Evolutionary conservation across 164 flowering plant species (phyloP).

Genomic region (Magnolia changhungtana): DNA sequence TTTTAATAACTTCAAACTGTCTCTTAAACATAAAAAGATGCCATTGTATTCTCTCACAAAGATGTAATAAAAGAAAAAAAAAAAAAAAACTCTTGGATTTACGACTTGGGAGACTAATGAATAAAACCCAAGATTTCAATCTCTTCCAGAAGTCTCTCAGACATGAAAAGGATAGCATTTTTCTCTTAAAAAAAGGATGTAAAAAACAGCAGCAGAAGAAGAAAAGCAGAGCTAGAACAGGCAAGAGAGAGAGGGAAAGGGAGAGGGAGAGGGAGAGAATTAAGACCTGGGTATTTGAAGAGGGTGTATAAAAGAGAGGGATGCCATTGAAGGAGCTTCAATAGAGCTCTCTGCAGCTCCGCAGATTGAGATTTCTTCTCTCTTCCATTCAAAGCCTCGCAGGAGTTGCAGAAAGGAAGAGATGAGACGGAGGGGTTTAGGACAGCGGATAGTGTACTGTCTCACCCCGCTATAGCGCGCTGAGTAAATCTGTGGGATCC

Average conservation of each 20-base stretch:
- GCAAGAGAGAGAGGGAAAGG: not conserved
- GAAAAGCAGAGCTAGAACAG: not conserved
- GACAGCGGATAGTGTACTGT: too few relatives aligned
- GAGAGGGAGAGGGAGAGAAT: too few relatives aligned
- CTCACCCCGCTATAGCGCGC: too few relatives aligned
- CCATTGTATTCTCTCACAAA: not conserved
- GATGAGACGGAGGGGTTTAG: too few relatives aligned
- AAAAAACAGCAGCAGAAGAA: not conserved
- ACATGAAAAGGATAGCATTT: not conserved
- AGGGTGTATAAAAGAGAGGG: not conserved
- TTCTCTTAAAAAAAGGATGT: not conserved
- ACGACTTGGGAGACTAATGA: too few relatives aligned
- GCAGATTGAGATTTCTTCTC: not conserved
- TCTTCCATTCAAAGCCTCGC: not conserved
- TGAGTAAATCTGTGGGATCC: too few relatives aligned
- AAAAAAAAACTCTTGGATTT: too few relatives aligned
- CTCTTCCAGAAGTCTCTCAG: not conserved
- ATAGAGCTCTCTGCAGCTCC: not conserved
- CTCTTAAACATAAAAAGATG: not conserved
- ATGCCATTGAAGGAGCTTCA: conserved; percentile 1
- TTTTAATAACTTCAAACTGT: not conserved
- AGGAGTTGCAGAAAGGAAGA: too few relatives aligned
- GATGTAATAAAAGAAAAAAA: too few relatives aligned
- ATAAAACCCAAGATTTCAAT: too few relatives aligned
- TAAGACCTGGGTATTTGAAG: not conserved